Base-by-base conservation (phyloP, 345 rosid genomes). In the Jatropha curcas region DNA sequence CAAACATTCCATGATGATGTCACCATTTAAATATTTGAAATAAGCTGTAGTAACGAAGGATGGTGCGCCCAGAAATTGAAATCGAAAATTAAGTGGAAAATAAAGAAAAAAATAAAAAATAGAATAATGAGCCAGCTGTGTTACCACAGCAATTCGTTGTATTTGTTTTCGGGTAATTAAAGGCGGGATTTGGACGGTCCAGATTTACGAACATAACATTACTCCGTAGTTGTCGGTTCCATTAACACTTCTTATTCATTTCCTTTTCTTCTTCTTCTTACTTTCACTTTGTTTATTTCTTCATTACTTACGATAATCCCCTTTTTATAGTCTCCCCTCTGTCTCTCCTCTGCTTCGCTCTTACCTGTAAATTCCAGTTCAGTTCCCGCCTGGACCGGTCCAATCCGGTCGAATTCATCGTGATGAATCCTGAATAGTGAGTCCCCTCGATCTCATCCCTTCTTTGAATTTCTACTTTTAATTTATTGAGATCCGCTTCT, bases 391-490 rank as follows among this genome's bases (percentile, higher is more conserved):
- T 52, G 72, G 85, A 67, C 84, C 80, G 80, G 83, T 64, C 67
- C 56, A 57, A 68, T 71, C 68, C 67, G 70, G 67, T 65, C 77
- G 60, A 72, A 33, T 33, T 67, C 51, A 8, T 71, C 57, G 78
- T 28, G 81, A 85, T 82, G 88, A 82, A 68, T 80, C 76, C 88
- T 68, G 86, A 85, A 62, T 82, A 80, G 84, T 85, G 71, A 80
- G 83, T 59, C 70, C 35, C 30, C 27, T 2, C 39, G 50, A 39
- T 65, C 63, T 39, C 39, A 37, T 60, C 5, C 20, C 27, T 13
- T 72, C 3, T 16, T 11, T n/a, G 5, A 1, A 0, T 1, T 43
- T 20, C 3, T 9, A 6, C 4, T 35, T 62, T 37, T 4, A 12
- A 37, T 24, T 66, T 66, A 3, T 66, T 28, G 27, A 48, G 70